phyloP scores from a whole-genome alignment of 2,329 filamentous ascomycete genomes.

The Clonostachys rhizophaga region DNA sequence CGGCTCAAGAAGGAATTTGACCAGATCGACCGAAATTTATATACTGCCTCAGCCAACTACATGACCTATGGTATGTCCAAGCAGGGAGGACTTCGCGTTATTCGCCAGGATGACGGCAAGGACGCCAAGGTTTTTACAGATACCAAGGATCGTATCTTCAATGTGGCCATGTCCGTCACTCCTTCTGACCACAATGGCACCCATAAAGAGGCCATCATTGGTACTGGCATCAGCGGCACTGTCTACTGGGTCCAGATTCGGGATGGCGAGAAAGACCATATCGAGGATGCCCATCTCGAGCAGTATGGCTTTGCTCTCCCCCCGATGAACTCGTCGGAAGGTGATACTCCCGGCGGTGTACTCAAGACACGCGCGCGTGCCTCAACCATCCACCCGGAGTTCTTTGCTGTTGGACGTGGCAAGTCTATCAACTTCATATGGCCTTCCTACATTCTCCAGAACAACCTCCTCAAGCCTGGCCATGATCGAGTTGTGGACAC shows the following conservation, averaged over 20 bases:
- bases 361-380: constrained; percentile 93
- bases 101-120: constrained; percentile 87
- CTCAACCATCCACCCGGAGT: constrained; percentile 84
- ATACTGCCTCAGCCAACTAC: constrained; percentile 82
- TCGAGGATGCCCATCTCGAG: constrained; percentile 75
- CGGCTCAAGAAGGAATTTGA: constrained; percentile 97
- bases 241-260: constrained; percentile 93
- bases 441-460: constrained; percentile 58
- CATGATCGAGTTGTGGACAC: constrained; percentile 74
- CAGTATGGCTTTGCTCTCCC: constrained; percentile 86
- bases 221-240: constrained; percentile 88
- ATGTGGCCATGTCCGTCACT: constrained; percentile 76
- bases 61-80: constrained; percentile 95
- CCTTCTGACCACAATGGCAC: constrained; percentile 48
- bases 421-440: constrained; percentile 92
- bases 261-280: constrained; percentile 71
- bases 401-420: constrained; percentile 91
- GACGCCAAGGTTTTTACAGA: constrained; percentile 90
- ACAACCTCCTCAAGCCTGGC: constrained; percentile 58
- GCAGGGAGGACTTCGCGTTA: constrained; percentile 86
- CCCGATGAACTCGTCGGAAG: constrained; percentile 78
- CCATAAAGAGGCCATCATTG: constrained; percentile 78
- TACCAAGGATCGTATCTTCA: constrained; percentile 91
- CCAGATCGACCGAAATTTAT: constrained; percentile 90
- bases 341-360: constrained; percentile 85